Conservation (phyloP, 768 basidiomycete genomes). For the Cystofilobasidium bisporidii region DNA sequence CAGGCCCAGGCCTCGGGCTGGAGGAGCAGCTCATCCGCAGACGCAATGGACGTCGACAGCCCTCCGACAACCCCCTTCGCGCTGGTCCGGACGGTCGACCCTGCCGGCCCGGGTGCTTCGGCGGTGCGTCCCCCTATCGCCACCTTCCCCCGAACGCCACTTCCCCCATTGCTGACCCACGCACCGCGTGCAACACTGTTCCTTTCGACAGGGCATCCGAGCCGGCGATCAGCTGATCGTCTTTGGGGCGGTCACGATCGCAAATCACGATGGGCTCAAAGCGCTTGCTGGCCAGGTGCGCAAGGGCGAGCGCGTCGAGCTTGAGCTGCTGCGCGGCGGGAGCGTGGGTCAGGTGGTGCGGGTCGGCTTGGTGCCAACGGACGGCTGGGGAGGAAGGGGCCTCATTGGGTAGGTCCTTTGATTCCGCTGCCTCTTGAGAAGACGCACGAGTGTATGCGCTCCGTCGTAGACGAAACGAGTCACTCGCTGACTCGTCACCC, state of each 20-base stretch:
- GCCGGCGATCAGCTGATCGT: conserved; percentile 10
- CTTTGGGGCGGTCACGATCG: conserved; percentile 7
- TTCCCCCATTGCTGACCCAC: neutral
- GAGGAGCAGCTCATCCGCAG: neutral
- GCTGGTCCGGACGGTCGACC: conserved; percentile 23
- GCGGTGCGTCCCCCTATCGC: conserved; percentile 10
- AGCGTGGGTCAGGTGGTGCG: neutral
- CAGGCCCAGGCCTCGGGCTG: neutral
- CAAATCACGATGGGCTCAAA: conserved; percentile 19
- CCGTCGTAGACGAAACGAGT: too few species aligned
- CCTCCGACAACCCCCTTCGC: conserved; percentile 11
- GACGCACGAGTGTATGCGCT: too few species aligned
- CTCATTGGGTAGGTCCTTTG: conserved; percentile 23
- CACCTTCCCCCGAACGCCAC: neutral
- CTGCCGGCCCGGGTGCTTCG: conserved; percentile 18
- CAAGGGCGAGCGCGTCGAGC: conserved; percentile 11
- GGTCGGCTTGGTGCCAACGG: conserved; percentile 9
- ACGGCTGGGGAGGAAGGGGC: conserved; percentile 27
- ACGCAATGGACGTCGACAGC: conserved; percentile 10
- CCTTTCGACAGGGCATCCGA: conserved; percentile 10
- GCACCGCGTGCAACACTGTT: neutral
- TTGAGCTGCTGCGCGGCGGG: conserved; percentile 15
- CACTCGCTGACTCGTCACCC: neutral
- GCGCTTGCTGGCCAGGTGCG: conserved; percentile 19
- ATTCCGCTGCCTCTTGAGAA: neutral